These are phyloP conservation scores for Epichloe aotearoae DNA, from an alignment of 2,329 filamentous ascomycete genomes.

Conservation along the genomic window DNA sequence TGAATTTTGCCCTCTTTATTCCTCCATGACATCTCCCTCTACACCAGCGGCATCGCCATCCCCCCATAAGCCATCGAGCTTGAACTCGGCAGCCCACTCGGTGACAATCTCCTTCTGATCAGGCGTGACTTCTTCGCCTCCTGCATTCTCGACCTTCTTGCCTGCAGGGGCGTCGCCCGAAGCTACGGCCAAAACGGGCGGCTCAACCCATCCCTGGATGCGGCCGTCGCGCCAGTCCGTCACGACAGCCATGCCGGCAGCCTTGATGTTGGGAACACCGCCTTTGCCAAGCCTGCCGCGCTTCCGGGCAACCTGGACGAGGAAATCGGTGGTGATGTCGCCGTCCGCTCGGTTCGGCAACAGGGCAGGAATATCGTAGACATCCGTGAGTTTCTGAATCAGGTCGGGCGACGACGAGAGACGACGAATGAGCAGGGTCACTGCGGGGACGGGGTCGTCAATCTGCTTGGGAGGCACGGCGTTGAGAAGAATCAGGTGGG, in stretches of 20 bases:
- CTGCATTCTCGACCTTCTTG: slow-evolving; percentile 20
- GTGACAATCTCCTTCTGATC: slow-evolving; percentile 81
- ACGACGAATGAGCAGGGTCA: slow-evolving; percentile 70
- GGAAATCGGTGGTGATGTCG: slow-evolving; percentile 76
- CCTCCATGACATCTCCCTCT: slow-evolving; percentile 36
- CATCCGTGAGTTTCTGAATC: slow-evolving; percentile 62
- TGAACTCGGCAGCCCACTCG: slow-evolving; percentile 90
- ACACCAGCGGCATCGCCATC: slow-evolving; percentile 33
- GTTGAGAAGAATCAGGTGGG: slow-evolving; percentile 76
- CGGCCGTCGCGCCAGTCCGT: slow-evolving; percentile 95
- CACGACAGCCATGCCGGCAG: slow-evolving; percentile 83
- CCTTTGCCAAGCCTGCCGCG: slow-evolving; percentile 78
- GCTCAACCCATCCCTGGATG: slow-evolving; percentile 82
- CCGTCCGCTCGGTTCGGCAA: slow-evolving; percentile 51
- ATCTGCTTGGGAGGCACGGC: slow-evolving; percentile 90
- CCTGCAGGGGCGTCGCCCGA: slow-evolving; percentile 16
- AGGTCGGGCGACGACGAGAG: slow-evolving; percentile 61
- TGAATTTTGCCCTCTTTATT: slow-evolving; percentile 19
- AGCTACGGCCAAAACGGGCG: slow-evolving; percentile 52
- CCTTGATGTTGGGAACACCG: slow-evolving; percentile 76
- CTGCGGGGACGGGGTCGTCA: slow-evolving; percentile 78
- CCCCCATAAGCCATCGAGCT: slow-evolving; percentile 84
- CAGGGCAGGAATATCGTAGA: slow-evolving; percentile 76
- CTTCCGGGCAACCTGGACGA: slow-evolving; percentile 90
- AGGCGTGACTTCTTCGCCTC: slow-evolving; percentile 33